Evolutionary conservation across 2,329 filamentous ascomycete species (phyloP).

Genomic region (Cercospora citrullina): DNA sequence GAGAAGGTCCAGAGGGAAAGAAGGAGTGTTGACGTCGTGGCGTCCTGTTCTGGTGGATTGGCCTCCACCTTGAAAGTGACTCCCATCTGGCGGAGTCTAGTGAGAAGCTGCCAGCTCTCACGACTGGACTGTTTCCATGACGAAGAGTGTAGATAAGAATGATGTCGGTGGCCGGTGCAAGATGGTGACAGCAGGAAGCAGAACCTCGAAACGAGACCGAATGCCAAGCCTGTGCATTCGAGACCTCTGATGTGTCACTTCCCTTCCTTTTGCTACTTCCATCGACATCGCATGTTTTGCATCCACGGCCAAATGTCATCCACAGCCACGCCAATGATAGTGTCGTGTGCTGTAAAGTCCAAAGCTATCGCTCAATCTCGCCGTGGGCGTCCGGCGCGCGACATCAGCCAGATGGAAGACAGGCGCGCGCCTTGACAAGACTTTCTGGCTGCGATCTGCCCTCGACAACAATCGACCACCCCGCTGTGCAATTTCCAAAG

Average conservation of each 20-base stretch:
- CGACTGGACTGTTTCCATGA: background rate
- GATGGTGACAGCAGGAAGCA: background rate
- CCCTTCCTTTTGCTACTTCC: background rate
- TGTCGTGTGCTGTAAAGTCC: background rate
- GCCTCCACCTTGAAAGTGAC: background rate
- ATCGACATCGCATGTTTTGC: background rate
- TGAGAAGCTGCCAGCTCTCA: background rate
- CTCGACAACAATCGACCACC: background rate
- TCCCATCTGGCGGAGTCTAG: background rate
- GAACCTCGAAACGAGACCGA: background rate
- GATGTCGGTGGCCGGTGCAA: background rate
- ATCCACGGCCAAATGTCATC: background rate
- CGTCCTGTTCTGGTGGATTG: background rate
- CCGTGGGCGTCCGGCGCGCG: background rate
- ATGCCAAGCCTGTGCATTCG: background rate
- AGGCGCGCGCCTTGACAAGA: no score
- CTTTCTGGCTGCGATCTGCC: background rate
- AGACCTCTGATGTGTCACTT: background rate
- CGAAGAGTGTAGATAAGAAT: background rate
- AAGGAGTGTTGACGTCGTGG: conserved; percentile 22
- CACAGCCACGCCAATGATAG: background rate
- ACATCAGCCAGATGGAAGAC: background rate
- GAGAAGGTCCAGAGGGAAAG: conserved; percentile 31
- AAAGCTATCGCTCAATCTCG: background rate
- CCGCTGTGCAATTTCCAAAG: background rate